A percentile compares a stretch with the other conserved stretches of the same genome.
Evolutionary conservation across 73 alveolate genomes (phyloP).

Genomic region (Stentor roeselii): DNA sequence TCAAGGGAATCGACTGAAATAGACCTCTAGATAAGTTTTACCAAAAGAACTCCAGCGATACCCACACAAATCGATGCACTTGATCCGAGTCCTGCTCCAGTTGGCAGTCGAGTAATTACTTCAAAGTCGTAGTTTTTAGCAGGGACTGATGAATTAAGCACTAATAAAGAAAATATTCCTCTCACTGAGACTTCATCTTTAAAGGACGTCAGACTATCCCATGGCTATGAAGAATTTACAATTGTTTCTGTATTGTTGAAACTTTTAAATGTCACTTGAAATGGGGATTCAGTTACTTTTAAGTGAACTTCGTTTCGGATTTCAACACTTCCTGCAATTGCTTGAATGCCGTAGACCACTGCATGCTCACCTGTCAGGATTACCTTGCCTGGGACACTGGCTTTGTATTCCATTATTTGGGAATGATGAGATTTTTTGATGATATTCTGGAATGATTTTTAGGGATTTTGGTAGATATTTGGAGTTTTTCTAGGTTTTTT

Average conservation of each 20-base stretch:
- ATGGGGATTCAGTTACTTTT: not conserved
- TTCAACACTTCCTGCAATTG: conserved; percentile 61
- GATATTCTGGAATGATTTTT: not conserved
- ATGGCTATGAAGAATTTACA: not conserved
- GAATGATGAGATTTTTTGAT: not conserved
- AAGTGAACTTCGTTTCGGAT: conserved; percentile 33
- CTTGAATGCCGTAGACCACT: conserved; percentile 81
- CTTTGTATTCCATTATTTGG: not conserved
- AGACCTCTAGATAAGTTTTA: not conserved
- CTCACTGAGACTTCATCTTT: not conserved
- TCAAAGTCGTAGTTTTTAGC: conserved; percentile 10
- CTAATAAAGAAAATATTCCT: not conserved
- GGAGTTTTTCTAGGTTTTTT: not conserved
- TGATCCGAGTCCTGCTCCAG: conserved; percentile 85
- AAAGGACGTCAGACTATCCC: not conserved
- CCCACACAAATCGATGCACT: conserved; percentile 66
- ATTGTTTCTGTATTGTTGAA: not conserved
- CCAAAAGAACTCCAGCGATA: conserved; percentile 36
- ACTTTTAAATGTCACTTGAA: not conserved
- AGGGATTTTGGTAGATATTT: not conserved
- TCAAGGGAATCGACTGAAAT: not conserved
- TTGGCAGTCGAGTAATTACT: conserved; percentile 46
- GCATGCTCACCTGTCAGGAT: conserved; percentile 87
- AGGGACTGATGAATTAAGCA: not conserved
- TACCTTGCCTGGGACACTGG: conserved; percentile 65